A percentile compares a stretch with the other conserved stretches of the same genome.
Evolutionary conservation across 306 rosid species (phyloP).

Genomic region (Cucumis melo): DNA sequence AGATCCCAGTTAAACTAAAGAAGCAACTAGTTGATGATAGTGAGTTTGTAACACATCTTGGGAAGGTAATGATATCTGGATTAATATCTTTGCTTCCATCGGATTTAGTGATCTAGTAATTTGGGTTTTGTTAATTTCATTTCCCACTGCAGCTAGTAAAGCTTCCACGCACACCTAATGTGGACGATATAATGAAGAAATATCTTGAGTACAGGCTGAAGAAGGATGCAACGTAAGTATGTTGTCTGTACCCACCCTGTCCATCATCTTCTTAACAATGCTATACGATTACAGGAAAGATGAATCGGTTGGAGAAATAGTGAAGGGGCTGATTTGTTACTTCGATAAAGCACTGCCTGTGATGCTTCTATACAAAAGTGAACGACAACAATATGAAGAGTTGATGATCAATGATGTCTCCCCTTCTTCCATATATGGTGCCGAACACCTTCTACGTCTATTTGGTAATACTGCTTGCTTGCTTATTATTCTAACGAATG

Average conservation of each 20-base stretch:
- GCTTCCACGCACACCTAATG: conserved; percentile 81
- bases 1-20: conserved; percentile 53
- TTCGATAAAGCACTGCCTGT: conserved; percentile 76
- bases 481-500: neutral
- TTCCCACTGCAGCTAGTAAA: conserved; percentile 61
- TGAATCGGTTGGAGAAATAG: conserved; percentile 44
- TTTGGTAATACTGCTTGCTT: conserved; percentile 38
- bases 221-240: conserved; percentile 66
- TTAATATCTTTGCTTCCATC: neutral
- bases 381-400: conserved; percentile 60
- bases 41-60: conserved; percentile 61
- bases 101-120: conserved; percentile 2
- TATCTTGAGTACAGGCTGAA: conserved; percentile 51
- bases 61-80: conserved; percentile 46
- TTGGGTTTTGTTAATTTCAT: neutral
- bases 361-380: conserved; percentile 66
- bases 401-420: conserved; percentile 26
- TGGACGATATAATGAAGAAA: conserved; percentile 52
- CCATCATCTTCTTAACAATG: conserved; percentile 1
- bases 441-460: conserved; percentile 86
- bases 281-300: conserved; percentile 26
- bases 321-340: conserved; percentile 60
- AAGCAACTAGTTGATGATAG: conserved; percentile 81
- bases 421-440: conserved; percentile 76
- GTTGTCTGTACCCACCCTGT: neutral